These are phyloP conservation scores for Annulohypoxylon bovei DNA, from an alignment of 495 filamentous ascomycete genomes.

Conservation along the genomic window DNA sequence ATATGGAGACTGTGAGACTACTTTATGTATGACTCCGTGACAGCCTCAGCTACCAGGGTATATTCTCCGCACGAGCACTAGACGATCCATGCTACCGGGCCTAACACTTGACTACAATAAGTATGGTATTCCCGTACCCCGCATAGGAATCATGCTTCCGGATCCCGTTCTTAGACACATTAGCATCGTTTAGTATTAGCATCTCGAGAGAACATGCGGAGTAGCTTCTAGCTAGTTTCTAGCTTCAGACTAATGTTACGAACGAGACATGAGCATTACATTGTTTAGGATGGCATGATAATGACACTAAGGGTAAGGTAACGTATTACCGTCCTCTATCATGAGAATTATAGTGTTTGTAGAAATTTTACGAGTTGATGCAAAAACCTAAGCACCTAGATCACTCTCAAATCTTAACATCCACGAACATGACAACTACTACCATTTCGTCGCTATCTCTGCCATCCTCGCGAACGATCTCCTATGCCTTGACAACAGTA, in stretches of 20 bases:
- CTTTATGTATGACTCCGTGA: conserved; percentile 14
- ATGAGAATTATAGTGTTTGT: no score
- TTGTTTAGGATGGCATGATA: no score
- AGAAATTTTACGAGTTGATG: no score
- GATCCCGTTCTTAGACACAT: not conserved
- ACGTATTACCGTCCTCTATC: no score
- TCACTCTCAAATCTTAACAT: not conserved
- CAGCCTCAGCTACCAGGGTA: not conserved
- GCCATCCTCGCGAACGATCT: conserved; percentile 9
- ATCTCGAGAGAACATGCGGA: not conserved
- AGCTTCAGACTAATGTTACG: no score
- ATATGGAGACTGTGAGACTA: not conserved
- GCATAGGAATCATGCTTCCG: conserved; percentile 21
- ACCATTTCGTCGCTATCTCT: not conserved
- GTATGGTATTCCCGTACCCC: conserved; percentile 12
- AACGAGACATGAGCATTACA: no score
- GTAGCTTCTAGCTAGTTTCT: not conserved
- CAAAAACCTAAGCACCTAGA: no score
- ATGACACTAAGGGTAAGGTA: no score
- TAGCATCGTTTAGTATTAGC: not conserved
- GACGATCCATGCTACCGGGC: conserved; percentile 1
- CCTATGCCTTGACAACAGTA: conserved; percentile 4
- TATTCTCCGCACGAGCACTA: not conserved
- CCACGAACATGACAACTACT: not conserved
- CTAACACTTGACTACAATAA: not conserved